Conservation (phyloP, 768 basidiomycete genomes). For the Coprinellus micaceus region DNA sequence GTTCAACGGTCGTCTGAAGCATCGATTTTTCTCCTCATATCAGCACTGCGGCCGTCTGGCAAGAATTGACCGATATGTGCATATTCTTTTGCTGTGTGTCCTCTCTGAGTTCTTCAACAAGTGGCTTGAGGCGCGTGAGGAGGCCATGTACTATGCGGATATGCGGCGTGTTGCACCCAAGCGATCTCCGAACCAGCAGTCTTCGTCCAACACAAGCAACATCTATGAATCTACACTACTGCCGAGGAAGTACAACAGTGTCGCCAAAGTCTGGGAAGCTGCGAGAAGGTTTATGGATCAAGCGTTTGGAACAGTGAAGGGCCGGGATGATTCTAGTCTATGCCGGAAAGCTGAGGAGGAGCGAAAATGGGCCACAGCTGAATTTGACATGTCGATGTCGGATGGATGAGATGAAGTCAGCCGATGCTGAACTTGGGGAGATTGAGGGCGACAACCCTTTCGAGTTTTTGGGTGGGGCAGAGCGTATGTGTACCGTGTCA, state of each 20-base stretch:
- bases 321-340: not conserved
- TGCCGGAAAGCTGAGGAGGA: not conserved
- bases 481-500: too few relatives aligned
- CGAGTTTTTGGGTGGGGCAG: not conserved
- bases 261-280: not conserved
- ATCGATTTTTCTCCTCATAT: slow-evolving; percentile 20
- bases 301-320: not conserved
- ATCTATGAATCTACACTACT: not conserved
- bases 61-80: slow-evolving; percentile 19
- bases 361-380: not conserved
- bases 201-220: not conserved
- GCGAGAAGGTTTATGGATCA: not conserved
- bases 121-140: not conserved
- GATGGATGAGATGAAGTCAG: too few relatives aligned
- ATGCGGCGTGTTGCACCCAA: not conserved
- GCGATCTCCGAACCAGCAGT: not conserved
- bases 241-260: too few relatives aligned
- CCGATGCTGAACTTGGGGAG: not conserved
- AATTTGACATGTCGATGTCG: not conserved
- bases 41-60: slow-evolving; percentile 19
- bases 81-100: slow-evolving; percentile 16
- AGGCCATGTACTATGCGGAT: not conserved
- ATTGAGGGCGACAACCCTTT: not conserved
- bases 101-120: slow-evolving; percentile 21
- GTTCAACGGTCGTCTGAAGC: slow-evolving; percentile 30